Conservation (phyloP, 208 protist genomes). For the Crithidia expoeki region DNA sequence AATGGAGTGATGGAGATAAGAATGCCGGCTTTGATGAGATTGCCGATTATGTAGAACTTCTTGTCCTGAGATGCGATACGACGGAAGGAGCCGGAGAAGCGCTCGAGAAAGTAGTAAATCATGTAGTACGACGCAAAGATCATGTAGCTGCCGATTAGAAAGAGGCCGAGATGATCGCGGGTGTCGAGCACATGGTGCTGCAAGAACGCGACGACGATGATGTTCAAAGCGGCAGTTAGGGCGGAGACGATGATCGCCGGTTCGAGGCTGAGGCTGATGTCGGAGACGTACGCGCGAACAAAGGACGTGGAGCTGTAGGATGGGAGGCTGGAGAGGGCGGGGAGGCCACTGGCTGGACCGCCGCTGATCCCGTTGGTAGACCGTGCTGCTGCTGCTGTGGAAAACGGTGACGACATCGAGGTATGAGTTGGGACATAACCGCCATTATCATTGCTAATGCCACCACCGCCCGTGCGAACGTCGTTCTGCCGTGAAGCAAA, state of each 20-base stretch:
- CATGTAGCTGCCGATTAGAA: slow-evolving; percentile 88
- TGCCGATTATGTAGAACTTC: slow-evolving; percentile 93
- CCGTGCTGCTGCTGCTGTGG: neutral
- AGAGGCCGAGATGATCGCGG: slow-evolving; percentile 85
- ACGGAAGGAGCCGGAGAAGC: slow-evolving; percentile 74
- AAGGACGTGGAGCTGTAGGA: slow-evolving; percentile 84
- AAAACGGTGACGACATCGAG: neutral
- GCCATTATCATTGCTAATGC: neutral
- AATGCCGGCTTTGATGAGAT: slow-evolving; percentile 90
- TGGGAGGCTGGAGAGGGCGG: slow-evolving; percentile 46
- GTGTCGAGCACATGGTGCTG: slow-evolving; percentile 87
- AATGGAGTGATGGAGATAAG: slow-evolving; percentile 90
- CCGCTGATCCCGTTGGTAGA: slow-evolving; percentile 2
- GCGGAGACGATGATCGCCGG: slow-evolving; percentile 74
- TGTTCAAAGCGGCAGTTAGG: slow-evolving; percentile 70
- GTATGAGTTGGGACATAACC: neutral
- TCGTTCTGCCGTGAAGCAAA: neutral
- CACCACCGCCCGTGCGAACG: neutral
- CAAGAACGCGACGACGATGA: slow-evolving; percentile 74
- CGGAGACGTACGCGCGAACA: slow-evolving; percentile 83
- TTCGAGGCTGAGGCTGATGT: slow-evolving; percentile 67
- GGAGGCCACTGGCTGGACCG: slow-evolving; percentile 15
- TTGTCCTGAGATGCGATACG: slow-evolving; percentile 87
- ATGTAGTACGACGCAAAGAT: slow-evolving; percentile 89
- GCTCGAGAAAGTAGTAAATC: slow-evolving; percentile 89